A percentile compares a stretch with the other conserved stretches of the same genome.
Conservation (phyloP, 345 rosid species). For the Rhizophora mangle region DNA sequence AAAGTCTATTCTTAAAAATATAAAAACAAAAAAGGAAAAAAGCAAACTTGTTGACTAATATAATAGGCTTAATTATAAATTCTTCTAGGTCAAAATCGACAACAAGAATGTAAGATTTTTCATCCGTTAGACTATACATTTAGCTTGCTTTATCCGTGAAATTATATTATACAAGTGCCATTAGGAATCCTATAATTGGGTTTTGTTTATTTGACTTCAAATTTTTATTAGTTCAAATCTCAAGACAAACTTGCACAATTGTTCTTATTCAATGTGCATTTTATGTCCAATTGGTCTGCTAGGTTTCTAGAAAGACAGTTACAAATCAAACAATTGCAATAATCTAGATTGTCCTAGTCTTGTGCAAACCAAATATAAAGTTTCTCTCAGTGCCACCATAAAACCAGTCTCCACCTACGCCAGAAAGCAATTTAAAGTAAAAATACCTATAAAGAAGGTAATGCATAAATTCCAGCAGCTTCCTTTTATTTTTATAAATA, state of each 20-base stretch:
- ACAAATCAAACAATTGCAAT: neutral
- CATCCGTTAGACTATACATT: neutral
- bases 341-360: slow-evolving; percentile 11
- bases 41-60: too few species aligned
- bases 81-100: neutral
- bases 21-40: too few species aligned
- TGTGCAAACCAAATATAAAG: slow-evolving; percentile 5
- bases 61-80: neutral
- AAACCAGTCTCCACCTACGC: too few species aligned
- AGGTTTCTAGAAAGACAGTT: neutral
- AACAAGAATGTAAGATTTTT: neutral
- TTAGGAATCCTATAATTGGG: neutral
- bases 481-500: too few species aligned
- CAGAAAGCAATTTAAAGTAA: too few species aligned
- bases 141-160: neutral
- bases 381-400: too few species aligned
- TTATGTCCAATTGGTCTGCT: too few species aligned
- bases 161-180: neutral
- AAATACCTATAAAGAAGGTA: too few species aligned
- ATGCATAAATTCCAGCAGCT: too few species aligned
- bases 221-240: neutral
- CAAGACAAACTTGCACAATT: too few species aligned
- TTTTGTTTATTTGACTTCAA: neutral
- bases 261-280: too few species aligned
- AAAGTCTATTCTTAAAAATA: too few species aligned